Conservation (phyloP, 345 rosid genomes). For the Euphorbia peplus region DNA sequence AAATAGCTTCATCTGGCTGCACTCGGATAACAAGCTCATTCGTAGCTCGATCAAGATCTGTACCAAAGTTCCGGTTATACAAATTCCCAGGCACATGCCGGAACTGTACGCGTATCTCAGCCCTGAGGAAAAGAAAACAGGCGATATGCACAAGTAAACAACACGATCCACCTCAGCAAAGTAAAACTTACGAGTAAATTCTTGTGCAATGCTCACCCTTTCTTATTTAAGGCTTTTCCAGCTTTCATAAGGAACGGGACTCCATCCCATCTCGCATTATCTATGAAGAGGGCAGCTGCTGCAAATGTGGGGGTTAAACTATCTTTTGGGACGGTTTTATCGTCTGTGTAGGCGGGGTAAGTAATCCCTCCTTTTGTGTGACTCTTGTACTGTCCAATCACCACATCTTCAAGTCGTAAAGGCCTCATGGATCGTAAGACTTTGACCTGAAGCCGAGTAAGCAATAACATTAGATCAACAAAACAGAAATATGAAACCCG, state of each 20-base stretch:
- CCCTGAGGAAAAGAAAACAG: slow-evolving; percentile 40
- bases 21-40: slow-evolving; percentile 95
- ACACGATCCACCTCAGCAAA: neutral
- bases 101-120: slow-evolving; percentile 98
- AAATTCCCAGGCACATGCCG: slow-evolving; percentile 97
- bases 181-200: neutral
- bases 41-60: slow-evolving; percentile 80
- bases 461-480: neutral
- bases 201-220: slow-evolving; percentile 50
- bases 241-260: slow-evolving; percentile 99
- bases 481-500: neutral
- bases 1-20: slow-evolving; percentile 96
- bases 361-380: slow-evolving; percentile 76
- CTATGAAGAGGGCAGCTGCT: slow-evolving; percentile 95
- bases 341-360: slow-evolving; percentile 83
- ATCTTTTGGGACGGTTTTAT: slow-evolving; percentile 80
- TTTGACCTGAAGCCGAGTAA: slow-evolving; percentile 64
- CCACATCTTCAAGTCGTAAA: slow-evolving; percentile 67
- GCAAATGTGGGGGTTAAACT: slow-evolving; percentile 98
- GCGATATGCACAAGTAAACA: slow-evolving; percentile 2
- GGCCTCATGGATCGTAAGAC: slow-evolving; percentile 97
- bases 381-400: slow-evolving; percentile 92
- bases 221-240: slow-evolving; percentile 87
- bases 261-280: slow-evolving; percentile 99
- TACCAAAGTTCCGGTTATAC: slow-evolving; percentile 69